Conservation (phyloP, 2,329 filamentous ascomycete species). For the Arthroderma uncinatum region DNA sequence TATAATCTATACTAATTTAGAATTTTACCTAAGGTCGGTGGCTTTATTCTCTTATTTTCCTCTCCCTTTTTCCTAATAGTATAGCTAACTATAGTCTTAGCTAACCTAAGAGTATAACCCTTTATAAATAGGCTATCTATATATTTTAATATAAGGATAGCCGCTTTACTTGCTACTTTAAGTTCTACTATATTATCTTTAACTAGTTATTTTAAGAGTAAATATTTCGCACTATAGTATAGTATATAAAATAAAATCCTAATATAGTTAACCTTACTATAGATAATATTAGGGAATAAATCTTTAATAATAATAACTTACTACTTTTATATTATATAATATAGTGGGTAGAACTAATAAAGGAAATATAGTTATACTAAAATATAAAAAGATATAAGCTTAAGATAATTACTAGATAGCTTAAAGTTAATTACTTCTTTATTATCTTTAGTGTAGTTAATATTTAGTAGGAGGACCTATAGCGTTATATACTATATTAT, state of each 20-base stretch:
- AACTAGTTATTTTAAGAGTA: background rate
- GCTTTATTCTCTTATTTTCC: background rate
- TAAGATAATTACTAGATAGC: background rate
- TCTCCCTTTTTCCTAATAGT: background rate
- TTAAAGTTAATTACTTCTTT: background rate
- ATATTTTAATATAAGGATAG: background rate
- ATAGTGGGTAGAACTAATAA: background rate
- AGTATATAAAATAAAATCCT: background rate
- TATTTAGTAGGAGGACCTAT: background rate
- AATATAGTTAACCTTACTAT: background rate
- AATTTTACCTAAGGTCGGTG: background rate
- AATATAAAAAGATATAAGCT: background rate
- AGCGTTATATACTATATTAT: background rate
- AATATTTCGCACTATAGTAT: background rate
- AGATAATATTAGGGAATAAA: background rate
- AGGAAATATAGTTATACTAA: background rate
- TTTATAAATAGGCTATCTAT: background rate
- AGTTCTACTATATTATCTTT: background rate
- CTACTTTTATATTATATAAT: background rate
- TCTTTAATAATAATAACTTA: background rate
- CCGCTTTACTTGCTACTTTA: background rate
- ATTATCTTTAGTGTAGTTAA: background rate
- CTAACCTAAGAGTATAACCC: background rate
- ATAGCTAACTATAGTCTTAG: background rate
- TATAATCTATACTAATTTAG: background rate